Conservation (phyloP, 352 stramenopile species). For the Thraustochytrium striatum region DNA sequence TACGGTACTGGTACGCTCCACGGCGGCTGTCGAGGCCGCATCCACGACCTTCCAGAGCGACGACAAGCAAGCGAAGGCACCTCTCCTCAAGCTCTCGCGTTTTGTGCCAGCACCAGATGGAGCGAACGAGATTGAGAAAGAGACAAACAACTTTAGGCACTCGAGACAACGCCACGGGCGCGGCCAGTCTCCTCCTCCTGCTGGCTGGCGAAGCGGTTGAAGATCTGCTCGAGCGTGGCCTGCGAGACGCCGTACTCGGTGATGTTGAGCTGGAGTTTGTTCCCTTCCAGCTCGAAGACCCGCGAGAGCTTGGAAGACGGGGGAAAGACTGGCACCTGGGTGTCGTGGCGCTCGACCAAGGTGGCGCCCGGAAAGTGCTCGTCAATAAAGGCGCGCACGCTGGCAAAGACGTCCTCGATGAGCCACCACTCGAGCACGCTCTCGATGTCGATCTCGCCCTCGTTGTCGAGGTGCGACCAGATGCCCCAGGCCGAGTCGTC, state of each 20-base stretch:
- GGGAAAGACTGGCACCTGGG: constrained; percentile 37
- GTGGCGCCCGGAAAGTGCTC: constrained; percentile 39
- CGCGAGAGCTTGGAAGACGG: constrained; percentile 61
- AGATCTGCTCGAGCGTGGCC: constrained; percentile 82
- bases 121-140: too few relatives aligned
- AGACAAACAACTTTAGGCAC: too few relatives aligned
- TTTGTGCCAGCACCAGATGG: too few relatives aligned
- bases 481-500: constrained; percentile 32
- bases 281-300: constrained; percentile 68
- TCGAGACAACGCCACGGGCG: constrained; percentile 28
- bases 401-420: constrained; percentile 48
- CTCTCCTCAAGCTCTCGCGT: too few relatives aligned
- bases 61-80: too few relatives aligned
- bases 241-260: constrained; percentile 83
- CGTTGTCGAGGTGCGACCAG: constrained; percentile 41
- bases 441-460: constrained; percentile 28
- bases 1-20: too few relatives aligned
- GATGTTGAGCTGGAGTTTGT: constrained; percentile 69
- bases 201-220: constrained; percentile 80
- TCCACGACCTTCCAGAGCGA: too few relatives aligned
- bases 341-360: constrained; percentile 54
- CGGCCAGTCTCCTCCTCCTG: constrained; percentile 54
- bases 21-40: too few relatives aligned
- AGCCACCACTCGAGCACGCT: constrained; percentile 55
- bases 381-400: constrained; percentile 49